Evolutionary conservation across 305 asterid species (phyloP).

Genomic region (Fraxinus greggii): DNA sequence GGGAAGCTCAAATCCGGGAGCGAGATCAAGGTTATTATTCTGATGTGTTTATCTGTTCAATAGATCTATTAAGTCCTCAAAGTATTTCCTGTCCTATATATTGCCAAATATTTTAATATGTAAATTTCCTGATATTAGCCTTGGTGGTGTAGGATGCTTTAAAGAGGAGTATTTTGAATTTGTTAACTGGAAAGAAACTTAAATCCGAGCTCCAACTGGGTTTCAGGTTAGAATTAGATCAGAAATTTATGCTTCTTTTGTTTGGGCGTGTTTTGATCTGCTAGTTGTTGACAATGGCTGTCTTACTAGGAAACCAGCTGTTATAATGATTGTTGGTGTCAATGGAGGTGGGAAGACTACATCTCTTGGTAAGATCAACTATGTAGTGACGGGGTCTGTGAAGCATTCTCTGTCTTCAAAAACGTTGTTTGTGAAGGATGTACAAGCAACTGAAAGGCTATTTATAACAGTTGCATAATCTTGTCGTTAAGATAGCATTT

Average conservation of each 20-base stretch:
- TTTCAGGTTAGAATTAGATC: constrained; percentile 57
- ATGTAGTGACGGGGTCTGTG: not conserved
- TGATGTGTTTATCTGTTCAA: not conserved
- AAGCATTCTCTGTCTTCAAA: not conserved
- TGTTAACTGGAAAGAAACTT: constrained; percentile 71
- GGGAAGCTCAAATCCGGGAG: constrained; percentile 92
- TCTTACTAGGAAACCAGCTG: constrained; percentile 81
- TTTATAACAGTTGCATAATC: constrained; percentile 5
- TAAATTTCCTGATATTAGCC: constrained; percentile 19
- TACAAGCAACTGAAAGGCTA: not conserved
- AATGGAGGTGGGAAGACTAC: constrained; percentile 99
- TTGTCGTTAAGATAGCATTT: not conserved
- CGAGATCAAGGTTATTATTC: constrained; percentile 68
- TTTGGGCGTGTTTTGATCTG: not conserved
- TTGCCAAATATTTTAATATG: not conserved
- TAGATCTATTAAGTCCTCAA: not conserved
- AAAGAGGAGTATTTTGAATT: constrained; percentile 67
- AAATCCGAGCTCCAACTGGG: constrained; percentile 84
- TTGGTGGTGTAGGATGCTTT: constrained; percentile 62
- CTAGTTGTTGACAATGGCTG: constrained; percentile 23
- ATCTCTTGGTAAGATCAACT: constrained; percentile 70
- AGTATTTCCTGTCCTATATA: not conserved
- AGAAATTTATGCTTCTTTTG: not conserved
- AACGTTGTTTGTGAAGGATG: not conserved
- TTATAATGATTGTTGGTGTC: constrained; percentile 89